Evolutionary conservation across 2,329 filamentous ascomycete species (phyloP).

Genomic region (Fusarium transvaalense): DNA sequence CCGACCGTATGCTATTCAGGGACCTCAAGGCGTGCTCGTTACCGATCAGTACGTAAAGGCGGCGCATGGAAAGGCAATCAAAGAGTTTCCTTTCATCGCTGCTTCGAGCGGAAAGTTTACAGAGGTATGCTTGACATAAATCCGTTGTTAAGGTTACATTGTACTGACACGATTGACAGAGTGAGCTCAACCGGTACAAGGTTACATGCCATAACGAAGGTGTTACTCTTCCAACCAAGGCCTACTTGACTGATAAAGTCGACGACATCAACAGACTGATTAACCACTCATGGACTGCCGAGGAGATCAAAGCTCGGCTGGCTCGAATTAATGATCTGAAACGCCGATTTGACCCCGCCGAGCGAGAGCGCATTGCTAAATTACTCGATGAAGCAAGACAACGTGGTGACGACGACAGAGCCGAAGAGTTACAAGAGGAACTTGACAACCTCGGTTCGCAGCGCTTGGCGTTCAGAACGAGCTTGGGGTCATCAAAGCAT

Average conservation of each 20-base stretch:
- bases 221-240: conserved; percentile 79
- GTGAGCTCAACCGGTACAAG: conserved; percentile 85
- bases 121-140: conserved; percentile 68
- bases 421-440: conserved; percentile 68
- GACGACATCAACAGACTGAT: conserved; percentile 84
- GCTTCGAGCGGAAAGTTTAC: conserved; percentile 88
- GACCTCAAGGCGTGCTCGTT: conserved; percentile 80
- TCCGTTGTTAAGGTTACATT: neutral
- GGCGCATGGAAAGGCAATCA: conserved; percentile 84
- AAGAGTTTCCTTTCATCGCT: conserved; percentile 89
- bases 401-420: conserved; percentile 70
- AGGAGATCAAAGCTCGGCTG: conserved; percentile 84
- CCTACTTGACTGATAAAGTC: conserved; percentile 77
- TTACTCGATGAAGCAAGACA: conserved; percentile 75
- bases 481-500: conserved; percentile 67
- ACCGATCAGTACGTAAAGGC: conserved; percentile 88
- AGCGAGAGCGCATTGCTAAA: conserved; percentile 75
- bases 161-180: conserved; percentile 59
- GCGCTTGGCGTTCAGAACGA: conserved; percentile 80
- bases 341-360: conserved; percentile 73
- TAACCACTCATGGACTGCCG: conserved; percentile 83
- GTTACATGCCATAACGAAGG: conserved; percentile 79
- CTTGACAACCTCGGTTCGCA: conserved; percentile 74
- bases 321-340: conserved; percentile 76
- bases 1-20: conserved; percentile 85